Conservation (phyloP, 2,329 filamentous ascomycete genomes). For the Fusarium sp. region DNA sequence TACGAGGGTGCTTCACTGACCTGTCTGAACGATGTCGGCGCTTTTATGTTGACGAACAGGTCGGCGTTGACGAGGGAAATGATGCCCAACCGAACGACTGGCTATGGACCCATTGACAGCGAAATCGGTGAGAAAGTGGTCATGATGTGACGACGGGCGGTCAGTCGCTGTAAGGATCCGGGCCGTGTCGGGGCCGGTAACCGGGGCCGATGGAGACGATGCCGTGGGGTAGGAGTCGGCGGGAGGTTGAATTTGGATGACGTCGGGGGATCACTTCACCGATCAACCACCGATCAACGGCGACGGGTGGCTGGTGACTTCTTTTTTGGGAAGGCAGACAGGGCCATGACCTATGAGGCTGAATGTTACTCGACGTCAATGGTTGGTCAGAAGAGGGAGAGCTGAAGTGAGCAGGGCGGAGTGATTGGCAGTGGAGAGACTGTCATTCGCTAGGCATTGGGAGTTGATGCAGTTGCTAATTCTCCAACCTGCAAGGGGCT, state of each 20-base stretch:
- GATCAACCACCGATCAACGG: background rate
- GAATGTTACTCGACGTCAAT: background rate
- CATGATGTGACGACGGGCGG: slow-evolving; percentile 15
- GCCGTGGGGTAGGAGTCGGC: background rate
- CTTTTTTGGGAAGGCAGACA: background rate
- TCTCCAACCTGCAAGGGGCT: background rate
- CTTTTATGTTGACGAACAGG: background rate
- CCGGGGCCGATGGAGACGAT: slow-evolving; percentile 19
- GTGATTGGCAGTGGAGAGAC: background rate
- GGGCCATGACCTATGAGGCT: background rate
- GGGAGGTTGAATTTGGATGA: background rate
- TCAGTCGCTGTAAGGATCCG: slow-evolving; percentile 3
- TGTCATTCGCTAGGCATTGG: background rate
- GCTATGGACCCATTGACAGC: background rate
- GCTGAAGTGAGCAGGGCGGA: background rate
- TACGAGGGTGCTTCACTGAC: background rate
- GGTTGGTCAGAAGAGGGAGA: background rate
- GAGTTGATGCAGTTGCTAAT: background rate
- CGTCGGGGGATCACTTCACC: background rate
- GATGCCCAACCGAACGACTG: background rate
- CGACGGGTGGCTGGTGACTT: slow-evolving; percentile 6
- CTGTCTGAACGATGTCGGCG: background rate
- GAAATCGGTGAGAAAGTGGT: background rate
- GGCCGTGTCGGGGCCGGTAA: slow-evolving; percentile 22
- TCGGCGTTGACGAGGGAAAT: background rate